Evolutionary conservation across 2,329 filamentous ascomycete species (phyloP), one percentile per base, ranked within the genome.

Genomic region (Hypocreales sp.): DNA sequence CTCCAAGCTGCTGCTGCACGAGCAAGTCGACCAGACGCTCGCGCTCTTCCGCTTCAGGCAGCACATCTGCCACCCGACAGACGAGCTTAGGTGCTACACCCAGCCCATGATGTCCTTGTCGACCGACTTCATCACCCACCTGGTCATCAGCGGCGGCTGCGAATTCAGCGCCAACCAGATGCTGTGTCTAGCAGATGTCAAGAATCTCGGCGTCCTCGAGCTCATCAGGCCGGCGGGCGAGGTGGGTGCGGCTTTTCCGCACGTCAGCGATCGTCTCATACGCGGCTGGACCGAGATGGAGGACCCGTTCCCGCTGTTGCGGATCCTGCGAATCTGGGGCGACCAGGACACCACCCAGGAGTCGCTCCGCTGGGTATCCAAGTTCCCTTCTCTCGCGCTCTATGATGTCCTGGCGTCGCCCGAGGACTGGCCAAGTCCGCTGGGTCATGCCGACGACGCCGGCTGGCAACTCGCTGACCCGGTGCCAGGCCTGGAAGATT

Each of bases 151-250:
- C 15, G 49, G 50, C 5, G 42, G 45, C 8, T 53, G 47, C 19
- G 28, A 35, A 3, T 56, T 60, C 24, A 37, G 30, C 5, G 46
- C 48, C 1, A 40, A 46, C 13, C 58, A 65, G 26, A 37, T 66
- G 16, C 33, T 63, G 3, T 40, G 39, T 12, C 42, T 67, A 18
- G 37, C 56, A 0, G 39, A 50, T 4, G 46, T 66, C 35, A 51
- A 46, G 16, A 67, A 65, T 27, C 51, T 67, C 5, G 61, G 54
- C 7, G 49, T 60, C 3, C 48, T 67, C 9, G 59, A 65, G 38
- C 47, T 67, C 14, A 45, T 61, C 10, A 50, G 60, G 32, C 53
- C 54, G 2, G 35, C 40, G 2, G 47, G 50, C 16, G 37, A 42
- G 20, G 24, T 42, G 14, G 29, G 34, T 4, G 31, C 33, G 15